A percentile compares a stretch with the other conserved stretches of the same genome.
phyloP scores from a whole-genome alignment of 257 asterid genomes.

The Schizonepeta tenuifolia region DNA sequence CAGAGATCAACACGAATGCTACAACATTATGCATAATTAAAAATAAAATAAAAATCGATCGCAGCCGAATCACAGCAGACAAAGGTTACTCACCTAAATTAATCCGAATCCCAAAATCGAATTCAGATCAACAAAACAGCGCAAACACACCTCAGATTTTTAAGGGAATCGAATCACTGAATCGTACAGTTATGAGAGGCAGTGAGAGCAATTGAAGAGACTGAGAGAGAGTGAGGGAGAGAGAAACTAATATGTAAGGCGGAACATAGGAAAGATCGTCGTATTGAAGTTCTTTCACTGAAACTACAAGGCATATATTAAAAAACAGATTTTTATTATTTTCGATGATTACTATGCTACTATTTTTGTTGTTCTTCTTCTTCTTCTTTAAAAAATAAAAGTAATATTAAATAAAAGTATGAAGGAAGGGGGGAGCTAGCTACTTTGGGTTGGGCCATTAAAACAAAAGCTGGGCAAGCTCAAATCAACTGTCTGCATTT shows the following conservation, averaged over 20 bases:
- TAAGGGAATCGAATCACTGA: too few species aligned
- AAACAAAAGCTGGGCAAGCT: background rate
- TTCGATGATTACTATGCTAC: conserved; percentile 42
- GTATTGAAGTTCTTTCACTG: conserved; percentile 25
- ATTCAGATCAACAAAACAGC: conserved; percentile 27
- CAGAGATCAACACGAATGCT: background rate
- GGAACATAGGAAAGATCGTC: conserved; percentile 40
- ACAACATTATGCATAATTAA: background rate
- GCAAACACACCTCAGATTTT: too few species aligned
- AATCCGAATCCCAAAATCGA: background rate
- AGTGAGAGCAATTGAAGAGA: conserved; percentile 24
- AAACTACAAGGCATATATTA: conserved; percentile 1
- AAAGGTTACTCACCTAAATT: conserved; percentile 12
- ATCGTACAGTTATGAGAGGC: conserved; percentile 11
- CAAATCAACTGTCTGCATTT: background rate
- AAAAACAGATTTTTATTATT: conserved; percentile 21
- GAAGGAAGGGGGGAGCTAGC: background rate
- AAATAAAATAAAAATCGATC: background rate
- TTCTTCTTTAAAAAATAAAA: background rate
- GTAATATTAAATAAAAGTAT: background rate
- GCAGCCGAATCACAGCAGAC: background rate
- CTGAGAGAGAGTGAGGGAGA: conserved; percentile 2
- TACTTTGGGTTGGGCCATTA: background rate
- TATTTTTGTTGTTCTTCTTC: background rate
- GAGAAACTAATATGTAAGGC: conserved; percentile 20